Evolutionary conservation across 306 rosid species (phyloP).

Genomic region (Medicago truncatula): DNA sequence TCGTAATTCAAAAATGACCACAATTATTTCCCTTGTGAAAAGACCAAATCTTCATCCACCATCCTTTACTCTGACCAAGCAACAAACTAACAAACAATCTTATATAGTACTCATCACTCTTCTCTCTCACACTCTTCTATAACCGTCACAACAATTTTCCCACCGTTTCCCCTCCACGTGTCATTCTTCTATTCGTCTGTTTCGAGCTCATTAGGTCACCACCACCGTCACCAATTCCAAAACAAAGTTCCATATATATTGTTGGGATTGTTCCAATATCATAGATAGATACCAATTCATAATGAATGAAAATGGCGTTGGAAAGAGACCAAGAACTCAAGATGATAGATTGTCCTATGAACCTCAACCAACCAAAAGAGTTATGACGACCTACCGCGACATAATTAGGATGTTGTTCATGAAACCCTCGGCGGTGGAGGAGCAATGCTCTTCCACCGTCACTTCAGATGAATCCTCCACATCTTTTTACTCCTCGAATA

Average conservation of each 20-base stretch:
- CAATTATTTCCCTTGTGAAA: background rate
- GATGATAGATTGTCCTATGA: no score
- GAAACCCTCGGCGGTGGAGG: conserved; percentile 12
- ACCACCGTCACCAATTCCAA: background rate
- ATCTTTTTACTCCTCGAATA: conserved; percentile 77
- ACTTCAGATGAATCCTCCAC: conserved; percentile 43
- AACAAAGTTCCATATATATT: background rate
- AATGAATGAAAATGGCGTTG: no score
- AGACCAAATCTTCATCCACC: background rate
- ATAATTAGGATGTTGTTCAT: no score
- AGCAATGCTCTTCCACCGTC: conserved; percentile 39
- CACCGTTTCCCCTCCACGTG: background rate
- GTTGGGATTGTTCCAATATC: no score
- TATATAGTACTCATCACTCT: background rate
- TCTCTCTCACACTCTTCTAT: background rate
- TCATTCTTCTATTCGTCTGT: background rate
- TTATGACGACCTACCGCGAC: no score
- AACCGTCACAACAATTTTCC: conserved; percentile 19
- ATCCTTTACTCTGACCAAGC: background rate
- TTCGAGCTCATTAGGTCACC: background rate
- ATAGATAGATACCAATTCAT: no score
- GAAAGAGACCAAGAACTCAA: no score
- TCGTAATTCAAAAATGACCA: background rate
- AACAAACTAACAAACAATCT: background rate
- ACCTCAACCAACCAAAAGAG: no score